Base-by-base conservation (phyloP, 2,329 filamentous ascomycete species). In the Fusarium sp. region DNA sequence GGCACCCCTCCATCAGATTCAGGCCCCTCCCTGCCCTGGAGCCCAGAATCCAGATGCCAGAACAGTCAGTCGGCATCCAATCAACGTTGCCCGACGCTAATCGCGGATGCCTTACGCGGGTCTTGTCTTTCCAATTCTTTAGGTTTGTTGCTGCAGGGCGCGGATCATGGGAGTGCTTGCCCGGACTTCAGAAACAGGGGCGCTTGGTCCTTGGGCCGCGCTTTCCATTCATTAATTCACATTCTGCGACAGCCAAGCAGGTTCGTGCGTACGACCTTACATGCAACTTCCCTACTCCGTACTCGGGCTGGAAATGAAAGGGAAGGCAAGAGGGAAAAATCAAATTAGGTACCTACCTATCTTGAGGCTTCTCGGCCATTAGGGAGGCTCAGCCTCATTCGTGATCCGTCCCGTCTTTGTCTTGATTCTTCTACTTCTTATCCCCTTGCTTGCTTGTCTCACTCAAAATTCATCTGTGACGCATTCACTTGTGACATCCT, bases 181-280 rank as follows among this genome's bases (percentile, higher is more conserved):
- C 71, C 62, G 59, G 57, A 57, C 67, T 39, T 66, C 34, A 52
- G 56, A 66, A 60, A 73, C 68, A 69, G 64, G 71, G 70, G 70
- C 61, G 30, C 44, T 47, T 57, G 69, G 34, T 50, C 47, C 34
- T 62, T 74, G 59, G 70, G 72, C 72, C 72, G 72, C 72, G 72
- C 64, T 74, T 74, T 75, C 72, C 72, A 74, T 66, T 51, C 68
- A 61, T 66, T 73, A 74, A 74, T 75, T 74, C 72, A 68, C 32
- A 66, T 57, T 57, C 60, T 74, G 68, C 48, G 68, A 70, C 68
- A 62, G 54, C 57, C 71, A 59, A 73, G 70, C 56, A 74, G 70
- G 67, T 69, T 61, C 67, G 67, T 70, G 67, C 67, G 66, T 61
- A 47, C 61, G 34, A 47, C 56, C 30, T 68, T 55, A 68, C 70